Conservation (phyloP, 108 stramenopile species). For the Schizochytrium sp. region DNA sequence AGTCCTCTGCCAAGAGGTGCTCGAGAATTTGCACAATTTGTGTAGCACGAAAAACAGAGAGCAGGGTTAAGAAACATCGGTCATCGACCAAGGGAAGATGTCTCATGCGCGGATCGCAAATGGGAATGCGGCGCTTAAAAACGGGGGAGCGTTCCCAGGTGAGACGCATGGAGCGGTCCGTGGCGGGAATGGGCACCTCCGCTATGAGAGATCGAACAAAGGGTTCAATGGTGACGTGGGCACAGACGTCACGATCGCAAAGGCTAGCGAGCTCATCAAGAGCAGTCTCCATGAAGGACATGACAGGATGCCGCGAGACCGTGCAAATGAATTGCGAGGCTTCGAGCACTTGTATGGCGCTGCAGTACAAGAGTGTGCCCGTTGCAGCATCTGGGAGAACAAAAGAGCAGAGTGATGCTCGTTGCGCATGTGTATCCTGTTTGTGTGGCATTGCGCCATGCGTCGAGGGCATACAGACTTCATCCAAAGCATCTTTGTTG, state of each 20-base stretch:
- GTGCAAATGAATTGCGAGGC: not conserved
- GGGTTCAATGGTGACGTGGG: not conserved
- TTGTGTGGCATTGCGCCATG: not conserved
- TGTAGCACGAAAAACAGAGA: not conserved
- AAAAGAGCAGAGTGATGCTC: not conserved
- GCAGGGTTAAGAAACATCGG: not conserved
- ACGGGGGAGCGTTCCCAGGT: not conserved
- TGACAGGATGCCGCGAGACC: not conserved
- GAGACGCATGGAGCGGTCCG: not conserved
- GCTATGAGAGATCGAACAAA: not conserved
- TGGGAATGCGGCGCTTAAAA: not conserved
- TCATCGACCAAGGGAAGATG: not conserved
- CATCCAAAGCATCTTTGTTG: not conserved
- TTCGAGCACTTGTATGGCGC: not conserved
- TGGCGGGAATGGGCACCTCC: not conserved
- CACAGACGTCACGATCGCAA: not conserved
- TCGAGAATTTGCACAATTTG: not conserved
- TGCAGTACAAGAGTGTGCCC: not conserved
- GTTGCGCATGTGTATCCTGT: not conserved
- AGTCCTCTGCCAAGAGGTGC: not conserved
- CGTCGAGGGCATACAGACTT: not conserved
- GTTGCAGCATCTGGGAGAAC: not conserved
- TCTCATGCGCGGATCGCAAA: not conserved
- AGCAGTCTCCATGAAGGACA: constrained; percentile 1
- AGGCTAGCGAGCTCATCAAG: not conserved